A percentile compares a stretch with the other conserved stretches of the same genome.
Evolutionary conservation across 306 rosid genomes (phyloP).

Genomic region (Prinsepia uniflora): DNA sequence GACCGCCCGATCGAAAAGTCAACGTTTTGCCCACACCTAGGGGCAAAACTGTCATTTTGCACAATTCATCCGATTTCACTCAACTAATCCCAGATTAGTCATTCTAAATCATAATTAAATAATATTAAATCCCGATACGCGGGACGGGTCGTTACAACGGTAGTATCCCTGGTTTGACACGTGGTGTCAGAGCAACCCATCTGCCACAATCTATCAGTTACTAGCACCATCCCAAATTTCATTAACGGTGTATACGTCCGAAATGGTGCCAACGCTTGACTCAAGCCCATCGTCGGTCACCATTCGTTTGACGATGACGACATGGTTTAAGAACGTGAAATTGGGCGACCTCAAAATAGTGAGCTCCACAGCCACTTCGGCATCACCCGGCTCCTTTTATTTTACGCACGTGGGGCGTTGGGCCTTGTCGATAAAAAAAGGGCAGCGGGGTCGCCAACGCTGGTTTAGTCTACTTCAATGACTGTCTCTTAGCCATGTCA

Average conservation of each 20-base stretch:
- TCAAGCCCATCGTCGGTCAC: constrained; percentile 56
- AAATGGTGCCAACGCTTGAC: constrained; percentile 65
- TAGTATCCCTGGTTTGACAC: too few species aligned
- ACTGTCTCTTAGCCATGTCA: constrained; percentile 55
- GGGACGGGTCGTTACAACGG: too few species aligned
- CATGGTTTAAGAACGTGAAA: constrained; percentile 41
- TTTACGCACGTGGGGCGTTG: constrained; percentile 40
- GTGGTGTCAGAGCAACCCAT: constrained; percentile 58
- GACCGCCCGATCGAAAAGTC: too few species aligned
- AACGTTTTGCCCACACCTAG: too few species aligned
- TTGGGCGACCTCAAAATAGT: constrained; percentile 56
- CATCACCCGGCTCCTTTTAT: constrained; percentile 43
- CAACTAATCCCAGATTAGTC: too few species aligned
- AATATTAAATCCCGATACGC: too few species aligned
- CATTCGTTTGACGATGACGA: constrained; percentile 70
- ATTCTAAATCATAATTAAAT: too few species aligned
- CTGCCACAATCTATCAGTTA: constrained; percentile 24
- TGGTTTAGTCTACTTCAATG: constrained; percentile 48
- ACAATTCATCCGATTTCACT: too few species aligned
- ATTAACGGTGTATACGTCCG: constrained; percentile 59
- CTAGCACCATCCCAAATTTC: constrained; percentile 50
- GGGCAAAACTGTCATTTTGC: too few species aligned
- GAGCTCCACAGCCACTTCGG: constrained; percentile 74
- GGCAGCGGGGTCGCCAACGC: constrained; percentile 74
- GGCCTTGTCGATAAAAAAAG: constrained; percentile 42